Base-by-base conservation (phyloP, 2,329 filamentous ascomycete species). In the Aspergillus niger region DNA sequence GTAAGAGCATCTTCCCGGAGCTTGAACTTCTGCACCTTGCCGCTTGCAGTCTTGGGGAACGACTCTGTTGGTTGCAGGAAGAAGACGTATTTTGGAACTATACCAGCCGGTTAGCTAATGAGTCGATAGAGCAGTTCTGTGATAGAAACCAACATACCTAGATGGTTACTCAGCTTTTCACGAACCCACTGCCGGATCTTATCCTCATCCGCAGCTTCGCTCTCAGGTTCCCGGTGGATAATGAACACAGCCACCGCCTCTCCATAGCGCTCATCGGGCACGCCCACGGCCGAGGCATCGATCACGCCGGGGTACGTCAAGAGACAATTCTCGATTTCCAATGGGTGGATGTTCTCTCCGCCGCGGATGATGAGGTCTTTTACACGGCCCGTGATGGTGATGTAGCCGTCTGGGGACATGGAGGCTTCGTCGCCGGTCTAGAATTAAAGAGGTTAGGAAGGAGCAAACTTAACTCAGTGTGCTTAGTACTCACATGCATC, bases 21-120 rank as follows among this genome's bases (percentile, higher is more conserved):
- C 79, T 89, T 94, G 74, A 90, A 97, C 80, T 98, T 97, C 79
- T 97, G 92, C 58, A 98, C 93, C 85, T 99, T 99, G 24, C 94
- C 94, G 74, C 92, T 97, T 5, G 92, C 91, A 38, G 95, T 99
- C 84, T 97, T 97, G 20, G 94, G 94, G 73, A 91, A 96, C n/a
- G 87, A 85, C 0, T 88, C 83, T 0, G 67, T 66, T 5, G 70
- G 67, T 3, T 60, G 49, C 8, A 91, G 82, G 85, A 91, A 97
- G 73, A 97, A 97, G n/a, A 98, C 85, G 72, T 94, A 86, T 76
- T 91, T 95, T 0, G 94, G 94, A 55, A 91, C 91, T 84, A 57
- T 13, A 13, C 7, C 7, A 32, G 38, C 8, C 20, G 44, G 39
- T 57, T 13, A 54, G 52, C 24, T 20, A 36, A 2, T 2, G 17